Evolutionary conservation across 495 filamentous ascomycete genomes (phyloP).

Genomic region (Aspergillus indologenus): DNA sequence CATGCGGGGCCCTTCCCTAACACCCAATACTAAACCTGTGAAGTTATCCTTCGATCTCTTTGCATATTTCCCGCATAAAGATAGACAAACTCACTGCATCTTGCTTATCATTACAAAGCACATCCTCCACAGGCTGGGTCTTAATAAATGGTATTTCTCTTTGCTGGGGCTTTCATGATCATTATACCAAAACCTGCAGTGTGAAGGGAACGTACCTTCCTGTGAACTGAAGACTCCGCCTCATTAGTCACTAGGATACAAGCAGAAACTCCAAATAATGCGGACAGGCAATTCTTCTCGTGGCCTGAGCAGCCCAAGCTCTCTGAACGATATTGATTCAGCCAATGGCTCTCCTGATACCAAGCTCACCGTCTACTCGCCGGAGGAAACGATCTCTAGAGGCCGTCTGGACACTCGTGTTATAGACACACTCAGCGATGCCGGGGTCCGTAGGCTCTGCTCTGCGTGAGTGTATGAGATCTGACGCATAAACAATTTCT

Average conservation of each 20-base stretch:
- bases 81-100: not conserved
- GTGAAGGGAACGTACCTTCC: not conserved
- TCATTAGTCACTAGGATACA: no score
- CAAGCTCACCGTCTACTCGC: slow-evolving; percentile 60
- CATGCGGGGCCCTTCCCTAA: not conserved
- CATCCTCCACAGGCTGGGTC: not conserved
- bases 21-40: not conserved
- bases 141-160: not conserved
- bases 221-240: not conserved
- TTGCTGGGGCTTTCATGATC: not conserved
- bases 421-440: slow-evolving; percentile 13
- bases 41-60: no score
- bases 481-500: not conserved
- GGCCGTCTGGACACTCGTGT: slow-evolving; percentile 17
- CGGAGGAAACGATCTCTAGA: slow-evolving; percentile 45
- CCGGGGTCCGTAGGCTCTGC: slow-evolving; percentile 20
- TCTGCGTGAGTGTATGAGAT: slow-evolving; percentile 17
- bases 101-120: not conserved
- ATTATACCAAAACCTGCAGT: not conserved
- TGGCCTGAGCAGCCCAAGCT: slow-evolving; percentile 51
- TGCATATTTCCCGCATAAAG: not conserved
- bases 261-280: slow-evolving; percentile 19
- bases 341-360: slow-evolving; percentile 62
- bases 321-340: slow-evolving; percentile 53
- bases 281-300: slow-evolving; percentile 26